A percentile compares a stretch with the other conserved stretches of the same genome.
Evolutionary conservation across 345 rosid species (phyloP).

Genomic region (Corchorus olitorius): DNA sequence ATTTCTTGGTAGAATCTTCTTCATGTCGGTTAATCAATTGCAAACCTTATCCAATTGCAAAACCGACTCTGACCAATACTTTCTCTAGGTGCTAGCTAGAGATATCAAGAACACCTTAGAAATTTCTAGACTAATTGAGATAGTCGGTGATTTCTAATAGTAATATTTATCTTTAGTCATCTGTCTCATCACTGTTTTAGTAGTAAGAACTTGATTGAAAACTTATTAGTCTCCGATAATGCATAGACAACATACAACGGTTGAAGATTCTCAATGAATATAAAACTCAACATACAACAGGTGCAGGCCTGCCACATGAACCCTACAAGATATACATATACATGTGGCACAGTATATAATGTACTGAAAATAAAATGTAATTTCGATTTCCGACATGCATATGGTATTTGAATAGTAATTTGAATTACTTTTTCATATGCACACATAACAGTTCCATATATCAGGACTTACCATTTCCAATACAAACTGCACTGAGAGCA

Average conservation of each 20-base stretch:
- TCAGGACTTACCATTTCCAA: conserved; percentile 59
- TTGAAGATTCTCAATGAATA: not conserved
- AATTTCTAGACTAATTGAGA: too few species aligned
- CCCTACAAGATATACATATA: not conserved
- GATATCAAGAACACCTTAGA: too few species aligned
- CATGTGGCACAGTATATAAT: not conserved
- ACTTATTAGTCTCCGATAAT: not conserved
- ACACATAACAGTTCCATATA: not conserved
- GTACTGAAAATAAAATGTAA: not conserved
- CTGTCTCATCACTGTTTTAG: not conserved
- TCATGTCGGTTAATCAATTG: too few species aligned
- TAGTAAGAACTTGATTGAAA: not conserved
- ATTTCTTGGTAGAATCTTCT: too few species aligned
- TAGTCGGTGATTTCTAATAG: too few species aligned
- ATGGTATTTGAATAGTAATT: not conserved
- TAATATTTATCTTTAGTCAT: too few species aligned
- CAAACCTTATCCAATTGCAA: too few species aligned
- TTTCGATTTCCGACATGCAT: not conserved
- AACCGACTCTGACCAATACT: too few species aligned
- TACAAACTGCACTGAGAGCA: conserved; percentile 69
- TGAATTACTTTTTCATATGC: too few species aligned
- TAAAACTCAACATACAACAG: not conserved
- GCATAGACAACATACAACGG: not conserved
- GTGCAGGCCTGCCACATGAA: not conserved
- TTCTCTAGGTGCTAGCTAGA: too few species aligned